Conservation (phyloP, 345 rosid species). For the Streptanthus diversifolius region DNA sequence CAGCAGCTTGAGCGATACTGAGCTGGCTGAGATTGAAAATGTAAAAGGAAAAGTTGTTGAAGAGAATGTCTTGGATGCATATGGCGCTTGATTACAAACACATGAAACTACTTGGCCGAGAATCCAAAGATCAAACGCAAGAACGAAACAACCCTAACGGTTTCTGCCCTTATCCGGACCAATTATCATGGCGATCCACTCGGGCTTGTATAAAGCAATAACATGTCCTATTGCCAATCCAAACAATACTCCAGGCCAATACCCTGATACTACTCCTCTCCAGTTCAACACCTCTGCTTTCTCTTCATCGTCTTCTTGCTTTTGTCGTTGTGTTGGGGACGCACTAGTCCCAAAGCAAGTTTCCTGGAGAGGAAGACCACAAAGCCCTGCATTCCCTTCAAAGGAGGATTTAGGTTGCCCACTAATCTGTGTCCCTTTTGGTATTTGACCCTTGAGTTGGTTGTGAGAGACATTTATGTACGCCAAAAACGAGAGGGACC, state of each 20-base stretch:
- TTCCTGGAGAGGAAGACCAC: not conserved
- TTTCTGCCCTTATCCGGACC: not conserved
- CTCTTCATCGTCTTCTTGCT: not conserved
- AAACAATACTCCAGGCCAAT: not conserved
- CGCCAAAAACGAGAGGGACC: constrained; percentile 2
- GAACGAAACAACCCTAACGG: not conserved
- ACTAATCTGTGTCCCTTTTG: constrained; percentile 11
- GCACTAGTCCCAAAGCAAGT: not conserved
- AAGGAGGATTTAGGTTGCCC: constrained; percentile 4
- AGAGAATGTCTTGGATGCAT: not conserved
- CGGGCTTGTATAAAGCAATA: not conserved
- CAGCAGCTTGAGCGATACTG: not conserved
- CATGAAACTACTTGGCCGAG: not conserved
- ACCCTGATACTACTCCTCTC: constrained; percentile 6
- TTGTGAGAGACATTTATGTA: not conserved
- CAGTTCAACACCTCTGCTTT: not conserved
- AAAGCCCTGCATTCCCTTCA: not conserved
- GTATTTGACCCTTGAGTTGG: constrained; percentile 3
- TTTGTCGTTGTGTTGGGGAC: not conserved
- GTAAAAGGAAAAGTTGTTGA: not conserved
- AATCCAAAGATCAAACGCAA: not conserved
- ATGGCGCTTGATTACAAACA: not conserved
- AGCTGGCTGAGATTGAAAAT: not conserved
- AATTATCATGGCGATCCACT: not conserved
- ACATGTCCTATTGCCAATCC: constrained; percentile 15